Evolutionary conservation across 768 basidiomycete species (phyloP).

Genomic region (Lenzites betulinus): DNA sequence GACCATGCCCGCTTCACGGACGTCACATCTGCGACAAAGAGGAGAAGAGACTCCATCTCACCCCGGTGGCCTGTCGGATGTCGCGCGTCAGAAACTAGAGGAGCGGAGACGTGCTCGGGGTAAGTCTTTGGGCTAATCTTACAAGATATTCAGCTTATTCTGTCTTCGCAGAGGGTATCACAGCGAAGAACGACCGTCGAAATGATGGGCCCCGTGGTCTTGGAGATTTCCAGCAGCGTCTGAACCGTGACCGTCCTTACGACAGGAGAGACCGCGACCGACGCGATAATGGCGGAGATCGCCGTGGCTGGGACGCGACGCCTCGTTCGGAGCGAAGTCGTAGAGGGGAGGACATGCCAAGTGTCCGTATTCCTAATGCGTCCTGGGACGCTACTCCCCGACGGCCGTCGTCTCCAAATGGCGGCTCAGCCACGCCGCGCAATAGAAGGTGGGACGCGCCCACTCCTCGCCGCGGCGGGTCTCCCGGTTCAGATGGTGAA

Average conservation of each 20-base stretch:
- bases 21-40: conserved; percentile 64
- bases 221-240: conserved; percentile 91
- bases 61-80: conserved; percentile 83
- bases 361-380: conserved; percentile 87
- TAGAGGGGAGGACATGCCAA: conserved; percentile 63
- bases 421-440: neutral
- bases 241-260: conserved; percentile 63
- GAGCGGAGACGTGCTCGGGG: conserved; percentile 73
- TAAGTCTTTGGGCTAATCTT: conserved; percentile 24
- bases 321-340: conserved; percentile 58
- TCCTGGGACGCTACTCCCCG: conserved; percentile 95
- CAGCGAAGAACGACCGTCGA: conserved; percentile 55
- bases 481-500: conserved; percentile 64
- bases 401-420: conserved; percentile 27
- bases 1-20: conserved; percentile 59
- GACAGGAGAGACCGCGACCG: conserved; percentile 35
- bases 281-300: conserved; percentile 23
- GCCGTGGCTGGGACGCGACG: conserved; percentile 54
- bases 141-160: neutral
- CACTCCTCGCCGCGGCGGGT: conserved; percentile 73
- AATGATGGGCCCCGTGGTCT: conserved; percentile 72
- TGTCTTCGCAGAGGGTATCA: conserved; percentile 62
- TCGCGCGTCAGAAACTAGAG: conserved; percentile 69
- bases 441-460: conserved; percentile 78
- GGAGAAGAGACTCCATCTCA: conserved; percentile 94